Percentiles rank a stretch among this genome's conserved stretches.
Conservation (phyloP, 1,139 yeast genomes). For the Pichia sp. region DNA sequence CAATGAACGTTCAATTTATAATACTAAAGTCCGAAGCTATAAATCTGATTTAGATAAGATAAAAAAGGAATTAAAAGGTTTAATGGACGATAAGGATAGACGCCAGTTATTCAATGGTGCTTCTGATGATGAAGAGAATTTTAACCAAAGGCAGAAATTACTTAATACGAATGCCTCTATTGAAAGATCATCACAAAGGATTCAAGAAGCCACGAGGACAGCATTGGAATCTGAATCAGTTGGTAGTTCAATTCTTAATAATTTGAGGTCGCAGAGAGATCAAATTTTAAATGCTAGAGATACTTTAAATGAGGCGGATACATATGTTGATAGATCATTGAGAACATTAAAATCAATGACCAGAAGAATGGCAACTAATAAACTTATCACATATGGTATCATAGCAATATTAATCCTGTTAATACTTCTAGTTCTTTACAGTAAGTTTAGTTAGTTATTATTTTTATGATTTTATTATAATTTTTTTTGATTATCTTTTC, state of each 20-base stretch:
- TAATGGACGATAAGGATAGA: conserved; percentile 60
- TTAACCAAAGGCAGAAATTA: conserved; percentile 76
- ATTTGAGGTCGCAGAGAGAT: conserved; percentile 88
- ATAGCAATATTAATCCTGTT: conserved; percentile 81
- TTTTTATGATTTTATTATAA: background rate
- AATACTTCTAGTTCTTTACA: conserved; percentile 77
- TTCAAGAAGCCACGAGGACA: conserved; percentile 80
- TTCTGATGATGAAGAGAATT: conserved; percentile 41
- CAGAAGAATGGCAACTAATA: conserved; percentile 90
- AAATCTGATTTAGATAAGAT: conserved; percentile 53
- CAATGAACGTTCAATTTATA: conserved; percentile 58
- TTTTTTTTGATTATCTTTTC: background rate
- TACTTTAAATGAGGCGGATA: conserved; percentile 83
- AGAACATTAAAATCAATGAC: conserved; percentile 89
- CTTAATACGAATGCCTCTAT: conserved; percentile 73
- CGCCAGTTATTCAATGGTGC: conserved; percentile 59
- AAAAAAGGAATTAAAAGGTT: conserved; percentile 45
- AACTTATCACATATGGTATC: conserved; percentile 89
- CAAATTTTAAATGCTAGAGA: conserved; percentile 77
- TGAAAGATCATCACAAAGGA: conserved; percentile 76
- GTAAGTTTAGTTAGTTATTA: conserved; percentile 62
- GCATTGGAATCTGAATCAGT: conserved; percentile 90
- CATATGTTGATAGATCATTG: conserved; percentile 84
- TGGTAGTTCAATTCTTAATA: conserved; percentile 87
- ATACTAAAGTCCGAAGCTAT: conserved; percentile 65